Percentiles rank a stretch among this genome's conserved stretches.
These are phyloP conservation scores for Paraphaeosphaeria minitans DNA, from an alignment of 2,329 filamentous ascomycete species.

Conservation along the genomic window DNA sequence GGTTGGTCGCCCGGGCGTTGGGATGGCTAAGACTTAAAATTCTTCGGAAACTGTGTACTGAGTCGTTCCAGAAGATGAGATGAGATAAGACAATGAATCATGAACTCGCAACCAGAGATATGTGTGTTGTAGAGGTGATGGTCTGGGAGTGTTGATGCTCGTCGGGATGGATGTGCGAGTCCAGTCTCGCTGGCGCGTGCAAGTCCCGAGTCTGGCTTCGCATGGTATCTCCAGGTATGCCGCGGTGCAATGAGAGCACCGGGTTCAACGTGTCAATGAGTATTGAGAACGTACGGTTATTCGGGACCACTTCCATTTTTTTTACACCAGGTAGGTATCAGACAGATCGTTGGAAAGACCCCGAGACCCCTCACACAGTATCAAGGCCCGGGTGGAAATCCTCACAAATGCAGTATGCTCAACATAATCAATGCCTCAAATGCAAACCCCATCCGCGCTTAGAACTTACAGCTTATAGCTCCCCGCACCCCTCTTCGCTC, in stretches of 20 bases:
- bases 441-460: not conserved
- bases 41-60: too few relatives aligned
- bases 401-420: not conserved
- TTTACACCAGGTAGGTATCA: too few relatives aligned
- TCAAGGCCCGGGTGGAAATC: not conserved
- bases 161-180: not conserved
- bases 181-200: too few relatives aligned
- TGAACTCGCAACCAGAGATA: not conserved
- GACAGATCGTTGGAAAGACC: too few relatives aligned
- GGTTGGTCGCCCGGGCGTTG: too few relatives aligned
- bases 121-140: not conserved
- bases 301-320: too few relatives aligned
- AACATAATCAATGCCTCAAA: not conserved
- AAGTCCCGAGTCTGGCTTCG: too few relatives aligned
- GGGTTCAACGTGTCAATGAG: too few relatives aligned
- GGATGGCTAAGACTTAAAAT: not conserved
- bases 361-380: not conserved
- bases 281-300: too few relatives aligned
- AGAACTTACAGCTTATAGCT: constrained; percentile 38
- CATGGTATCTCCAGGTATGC: too few relatives aligned
- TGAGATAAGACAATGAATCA: not conserved
- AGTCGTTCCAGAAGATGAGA: too few relatives aligned
- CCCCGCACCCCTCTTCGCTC: constrained; percentile 33
- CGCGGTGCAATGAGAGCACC: too few relatives aligned
- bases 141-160: not conserved